Conservation (phyloP, 2,329 filamentous ascomycete genomes). For the Waltergamsia citrina region DNA sequence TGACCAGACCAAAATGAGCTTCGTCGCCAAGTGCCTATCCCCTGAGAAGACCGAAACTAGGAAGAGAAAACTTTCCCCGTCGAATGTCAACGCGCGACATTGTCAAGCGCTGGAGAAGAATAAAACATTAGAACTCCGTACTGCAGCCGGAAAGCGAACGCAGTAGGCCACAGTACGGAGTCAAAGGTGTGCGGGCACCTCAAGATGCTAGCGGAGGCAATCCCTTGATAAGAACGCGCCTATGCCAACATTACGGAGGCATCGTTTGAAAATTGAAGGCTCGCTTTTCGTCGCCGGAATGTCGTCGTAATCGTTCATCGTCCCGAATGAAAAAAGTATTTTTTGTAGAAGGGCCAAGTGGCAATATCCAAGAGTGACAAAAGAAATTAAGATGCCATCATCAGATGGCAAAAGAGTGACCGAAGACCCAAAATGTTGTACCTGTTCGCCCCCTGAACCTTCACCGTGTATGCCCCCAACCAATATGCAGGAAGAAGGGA, state of each 20-base stretch:
- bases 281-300: slow-evolving; percentile 2
- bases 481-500: background rate
- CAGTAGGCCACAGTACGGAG: no score
- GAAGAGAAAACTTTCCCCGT: no score
- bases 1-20: no score
- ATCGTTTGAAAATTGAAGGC: background rate
- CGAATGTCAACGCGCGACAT: no score
- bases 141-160: no score
- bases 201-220: no score
- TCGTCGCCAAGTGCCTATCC: no score
- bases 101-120: no score
- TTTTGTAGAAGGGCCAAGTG: background rate
- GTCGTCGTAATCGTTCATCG: slow-evolving; percentile 2
- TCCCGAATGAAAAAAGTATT: background rate
- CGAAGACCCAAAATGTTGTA: background rate
- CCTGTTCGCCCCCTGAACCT: background rate
- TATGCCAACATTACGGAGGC: slow-evolving; percentile 1
- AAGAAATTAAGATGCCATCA: slow-evolving; percentile 1
- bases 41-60: no score
- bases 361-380: background rate
- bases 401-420: background rate
- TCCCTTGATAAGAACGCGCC: slow-evolving; percentile 1
- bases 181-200: no score
- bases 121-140: no score
- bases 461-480: background rate